Evolutionary conservation across 2,329 filamentous ascomycete species (phyloP), one percentile per base, ranked within the genome.

Genomic region (Calcarisporium arbuscula): DNA sequence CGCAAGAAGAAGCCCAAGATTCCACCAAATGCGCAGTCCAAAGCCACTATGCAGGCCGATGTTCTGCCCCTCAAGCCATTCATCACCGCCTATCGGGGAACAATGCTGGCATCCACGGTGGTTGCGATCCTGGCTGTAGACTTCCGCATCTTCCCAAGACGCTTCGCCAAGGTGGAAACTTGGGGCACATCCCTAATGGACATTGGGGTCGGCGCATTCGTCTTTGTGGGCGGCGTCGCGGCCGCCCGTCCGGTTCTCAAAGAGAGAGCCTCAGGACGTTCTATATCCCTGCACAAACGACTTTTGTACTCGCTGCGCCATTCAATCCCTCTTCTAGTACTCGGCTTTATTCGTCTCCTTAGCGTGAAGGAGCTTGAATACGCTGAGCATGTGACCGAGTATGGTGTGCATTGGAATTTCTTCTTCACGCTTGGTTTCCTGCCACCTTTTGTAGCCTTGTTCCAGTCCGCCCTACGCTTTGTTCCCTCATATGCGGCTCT

Each of bases 111-210:
- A 32, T 73, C 85, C 45, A 98, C 92, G 7, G 94, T 86, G 52
- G 64, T 92, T 29, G 85, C 87, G 34, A 96, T 98, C 47, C 73
- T 98, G n/a, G 92, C 92, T 12, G 92, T 98, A 33, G 92, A 98
- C 61, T 98, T 98, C 56, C 79, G 73, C 14, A 70, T 95, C 39
- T 98, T 98, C 51, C 92, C 92, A 3, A 78, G 92, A 19, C 82
- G 92, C 20, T 96, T 96, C 56, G 92, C 88, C 38, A 98, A 98
- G 65, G 92, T 94, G 3, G 92, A 98, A 62, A 95, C 86, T n/a
- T 98, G 92, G 87, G 92, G 92, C 35, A 95, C 90, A 2, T 96
- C 90, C n/a, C 66, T 98, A 42, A 98, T 98, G 92, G 92, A 98
- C 56, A 71, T 96, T 51, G 92, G 92, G 31, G 92, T 98, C 30